Conservation (phyloP, 768 basidiomycete species). For the Tulasnella sp. region DNA sequence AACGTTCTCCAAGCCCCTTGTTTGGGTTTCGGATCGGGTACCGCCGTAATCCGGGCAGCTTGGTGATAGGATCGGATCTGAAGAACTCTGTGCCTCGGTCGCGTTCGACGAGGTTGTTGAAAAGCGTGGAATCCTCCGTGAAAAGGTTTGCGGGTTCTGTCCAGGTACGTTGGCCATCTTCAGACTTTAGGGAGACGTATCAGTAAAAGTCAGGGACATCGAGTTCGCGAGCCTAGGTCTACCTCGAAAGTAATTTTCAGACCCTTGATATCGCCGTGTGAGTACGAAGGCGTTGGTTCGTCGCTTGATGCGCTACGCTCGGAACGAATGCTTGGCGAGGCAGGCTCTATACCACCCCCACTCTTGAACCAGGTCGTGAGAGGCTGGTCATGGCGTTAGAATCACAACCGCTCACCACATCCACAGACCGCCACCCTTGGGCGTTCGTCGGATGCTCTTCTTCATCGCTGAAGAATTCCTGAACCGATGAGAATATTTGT, state of each 20-base stretch:
- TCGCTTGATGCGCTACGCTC: not conserved
- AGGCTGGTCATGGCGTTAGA: not conserved
- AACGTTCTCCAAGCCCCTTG: not conserved
- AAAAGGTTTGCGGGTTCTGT: not conserved
- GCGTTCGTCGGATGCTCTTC: not conserved
- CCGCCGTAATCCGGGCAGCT: not conserved
- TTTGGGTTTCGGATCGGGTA: not conserved
- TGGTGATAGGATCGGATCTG: not conserved
- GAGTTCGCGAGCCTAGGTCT: not conserved
- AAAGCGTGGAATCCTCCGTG: not conserved
- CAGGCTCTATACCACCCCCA: not conserved
- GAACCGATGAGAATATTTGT: not conserved
- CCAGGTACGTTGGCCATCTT: conserved; percentile 1
- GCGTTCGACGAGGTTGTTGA: not conserved
- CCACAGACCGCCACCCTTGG: not conserved
- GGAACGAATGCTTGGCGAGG: not conserved
- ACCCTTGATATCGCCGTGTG: not conserved
- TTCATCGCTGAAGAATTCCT: not conserved
- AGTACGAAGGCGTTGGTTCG: not conserved
- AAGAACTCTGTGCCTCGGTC: not conserved
- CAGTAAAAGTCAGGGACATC: not conserved
- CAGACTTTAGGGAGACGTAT: not conserved
- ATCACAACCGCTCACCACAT: not conserved
- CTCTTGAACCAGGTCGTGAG: not conserved
- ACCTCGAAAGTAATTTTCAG: not conserved